These are phyloP conservation scores for Plantago elongata DNA, from an alignment of 257 asterid genomes.

Conservation along the genomic window DNA sequence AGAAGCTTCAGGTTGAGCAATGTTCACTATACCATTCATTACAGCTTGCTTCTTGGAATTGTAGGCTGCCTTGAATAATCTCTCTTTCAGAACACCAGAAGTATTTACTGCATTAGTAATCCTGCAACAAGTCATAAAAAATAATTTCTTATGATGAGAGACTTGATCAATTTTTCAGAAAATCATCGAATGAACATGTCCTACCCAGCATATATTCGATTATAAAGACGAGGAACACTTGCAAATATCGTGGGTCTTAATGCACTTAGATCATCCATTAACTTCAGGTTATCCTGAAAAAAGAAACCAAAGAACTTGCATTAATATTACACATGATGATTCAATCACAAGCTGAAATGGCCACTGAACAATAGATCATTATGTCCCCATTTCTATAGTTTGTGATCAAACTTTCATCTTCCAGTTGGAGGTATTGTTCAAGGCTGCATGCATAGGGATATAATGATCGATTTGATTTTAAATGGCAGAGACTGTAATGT, in stretches of 20 bases:
- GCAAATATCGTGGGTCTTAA: conserved; percentile 68
- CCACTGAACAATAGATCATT: no score
- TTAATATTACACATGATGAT: neutral
- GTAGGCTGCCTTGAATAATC: conserved; percentile 70
- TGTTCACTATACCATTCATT: conserved; percentile 37
- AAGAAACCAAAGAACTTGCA: conserved; percentile 4
- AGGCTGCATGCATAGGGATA: no score
- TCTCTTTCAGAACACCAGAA: conserved; percentile 59
- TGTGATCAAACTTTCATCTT: no score
- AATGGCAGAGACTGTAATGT: no score
- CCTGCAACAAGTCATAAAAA: conserved; percentile 29
- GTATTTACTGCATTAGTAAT: conserved; percentile 50
- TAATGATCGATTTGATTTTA: no score
- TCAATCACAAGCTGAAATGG: neutral
- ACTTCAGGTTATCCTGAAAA: conserved; percentile 62
- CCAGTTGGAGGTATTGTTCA: no score
- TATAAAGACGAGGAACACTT: conserved; percentile 78
- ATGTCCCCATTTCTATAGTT: no score
- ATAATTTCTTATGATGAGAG: neutral
- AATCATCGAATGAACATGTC: neutral
- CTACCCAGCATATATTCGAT: conserved; percentile 75
- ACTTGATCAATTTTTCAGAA: neutral
- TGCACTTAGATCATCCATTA: conserved; percentile 68
- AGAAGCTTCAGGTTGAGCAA: neutral
- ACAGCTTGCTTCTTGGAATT: conserved; percentile 65